phyloP scores from a whole-genome alignment of 805 yeast species.

The Lipomyces oligophaga region DNA sequence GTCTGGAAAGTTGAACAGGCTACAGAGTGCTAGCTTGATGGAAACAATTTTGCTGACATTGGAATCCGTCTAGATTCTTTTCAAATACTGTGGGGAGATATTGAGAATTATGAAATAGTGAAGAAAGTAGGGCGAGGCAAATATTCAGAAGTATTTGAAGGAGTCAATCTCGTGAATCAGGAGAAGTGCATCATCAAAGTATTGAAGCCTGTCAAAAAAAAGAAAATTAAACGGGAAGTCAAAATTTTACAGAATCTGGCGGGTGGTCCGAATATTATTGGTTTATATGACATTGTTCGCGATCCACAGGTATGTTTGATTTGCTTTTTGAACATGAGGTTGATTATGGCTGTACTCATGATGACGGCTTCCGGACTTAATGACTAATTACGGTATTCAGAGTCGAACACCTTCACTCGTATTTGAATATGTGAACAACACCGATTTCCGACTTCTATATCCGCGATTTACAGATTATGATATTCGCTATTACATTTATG shows the following conservation, averaged over 20 bases:
- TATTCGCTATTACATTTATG: constrained; percentile 76
- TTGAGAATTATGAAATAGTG: constrained; percentile 66
- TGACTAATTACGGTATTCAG: constrained; percentile 2
- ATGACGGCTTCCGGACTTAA: constrained; percentile 41
- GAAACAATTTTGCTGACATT: constrained; percentile 2
- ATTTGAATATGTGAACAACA: constrained; percentile 78
- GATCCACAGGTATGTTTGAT: constrained; percentile 54
- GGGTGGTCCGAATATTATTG: constrained; percentile 79
- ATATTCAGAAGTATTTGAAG: constrained; percentile 92
- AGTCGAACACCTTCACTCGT: constrained; percentile 80
- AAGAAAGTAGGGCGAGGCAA: constrained; percentile 88
- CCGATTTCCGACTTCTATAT: constrained; percentile 76
- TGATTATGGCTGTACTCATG: not conserved
- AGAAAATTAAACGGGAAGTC: constrained; percentile 86
- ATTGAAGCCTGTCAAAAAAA: constrained; percentile 86
- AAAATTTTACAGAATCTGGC: constrained; percentile 80
- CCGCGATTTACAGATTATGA: constrained; percentile 72
- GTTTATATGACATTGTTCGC: constrained; percentile 72
- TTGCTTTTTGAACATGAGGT: not conserved
- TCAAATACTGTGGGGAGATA: constrained; percentile 58
- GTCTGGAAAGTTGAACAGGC: too few relatives aligned
- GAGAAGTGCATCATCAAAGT: constrained; percentile 78
- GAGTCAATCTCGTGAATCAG: constrained; percentile 62
- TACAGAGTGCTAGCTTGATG: not conserved
- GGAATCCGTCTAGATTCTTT: constrained; percentile 43